Percentiles rank a stretch among this genome's conserved stretches.
Conservation (phyloP, 768 basidiomycete genomes). For the Vararia minispora region DNA sequence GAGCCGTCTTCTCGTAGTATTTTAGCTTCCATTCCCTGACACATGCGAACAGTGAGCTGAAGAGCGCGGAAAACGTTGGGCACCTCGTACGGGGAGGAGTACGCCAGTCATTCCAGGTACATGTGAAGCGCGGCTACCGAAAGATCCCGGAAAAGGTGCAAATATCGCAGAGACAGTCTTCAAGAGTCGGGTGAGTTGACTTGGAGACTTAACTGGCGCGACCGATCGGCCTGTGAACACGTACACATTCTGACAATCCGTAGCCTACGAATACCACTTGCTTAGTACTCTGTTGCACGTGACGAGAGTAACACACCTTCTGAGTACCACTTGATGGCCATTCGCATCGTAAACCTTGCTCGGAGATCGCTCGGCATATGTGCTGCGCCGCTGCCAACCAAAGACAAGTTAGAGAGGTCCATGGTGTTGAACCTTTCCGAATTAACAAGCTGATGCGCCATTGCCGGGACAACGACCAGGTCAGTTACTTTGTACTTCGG, state of each 20-base stretch:
- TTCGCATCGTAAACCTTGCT: not conserved
- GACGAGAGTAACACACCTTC: too few relatives aligned
- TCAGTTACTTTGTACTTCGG: constrained; percentile 2
- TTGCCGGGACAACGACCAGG: not conserved
- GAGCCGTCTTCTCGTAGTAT: constrained; percentile 49
- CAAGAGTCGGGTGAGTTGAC: too few relatives aligned
- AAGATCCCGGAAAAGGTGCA: constrained; percentile 2
- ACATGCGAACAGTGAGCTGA: too few relatives aligned
- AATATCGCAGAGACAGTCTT: too few relatives aligned
- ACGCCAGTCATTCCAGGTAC: constrained; percentile 42
- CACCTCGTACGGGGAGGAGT: constrained; percentile 45
- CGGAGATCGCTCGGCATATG: constrained; percentile 1
- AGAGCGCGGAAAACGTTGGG: too few relatives aligned
- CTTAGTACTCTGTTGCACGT: too few relatives aligned
- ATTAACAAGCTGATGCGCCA: constrained; percentile 5
- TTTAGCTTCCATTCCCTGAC: too few relatives aligned
- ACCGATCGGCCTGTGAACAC: too few relatives aligned
- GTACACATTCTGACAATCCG: too few relatives aligned
- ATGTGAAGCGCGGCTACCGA: constrained; percentile 2
- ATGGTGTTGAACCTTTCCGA: constrained; percentile 2
- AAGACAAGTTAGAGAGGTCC: constrained; percentile 2
- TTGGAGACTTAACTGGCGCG: too few relatives aligned
- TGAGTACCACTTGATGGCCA: too few relatives aligned
- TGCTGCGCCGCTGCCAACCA: not conserved
- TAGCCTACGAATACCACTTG: too few relatives aligned